phyloP scores from a whole-genome alignment of 805 yeast genomes.

The Starmerella kuoi region DNA sequence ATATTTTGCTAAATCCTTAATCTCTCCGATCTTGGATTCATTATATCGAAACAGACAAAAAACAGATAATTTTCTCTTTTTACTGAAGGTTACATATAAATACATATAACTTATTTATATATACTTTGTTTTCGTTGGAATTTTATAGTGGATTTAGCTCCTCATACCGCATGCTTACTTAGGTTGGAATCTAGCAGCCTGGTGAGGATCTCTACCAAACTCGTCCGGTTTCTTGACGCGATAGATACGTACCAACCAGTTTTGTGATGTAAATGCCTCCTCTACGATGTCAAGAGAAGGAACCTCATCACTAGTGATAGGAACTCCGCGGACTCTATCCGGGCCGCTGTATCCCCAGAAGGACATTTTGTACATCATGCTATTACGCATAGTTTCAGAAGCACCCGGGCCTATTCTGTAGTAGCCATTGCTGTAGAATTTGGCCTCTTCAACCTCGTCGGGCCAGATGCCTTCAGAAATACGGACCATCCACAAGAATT shows the following conservation, averaged over 20 bases:
- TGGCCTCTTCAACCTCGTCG: slow-evolving; percentile 81
- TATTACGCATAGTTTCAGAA: slow-evolving; percentile 71
- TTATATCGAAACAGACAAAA: too few species aligned
- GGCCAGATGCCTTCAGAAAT: slow-evolving; percentile 99
- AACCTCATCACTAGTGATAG: slow-evolving; percentile 39
- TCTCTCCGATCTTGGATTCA: too few species aligned
- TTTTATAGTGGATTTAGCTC: too few species aligned
- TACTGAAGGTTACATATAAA: too few species aligned
- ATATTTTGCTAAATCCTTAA: too few species aligned
- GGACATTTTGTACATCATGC: slow-evolving; percentile 89
- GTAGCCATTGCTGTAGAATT: slow-evolving; percentile 79
- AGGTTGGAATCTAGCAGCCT: slow-evolving; percentile 11
- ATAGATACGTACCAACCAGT: slow-evolving; percentile 92
- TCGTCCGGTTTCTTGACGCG: slow-evolving; percentile 80
- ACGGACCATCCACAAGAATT: slow-evolving; percentile 97
- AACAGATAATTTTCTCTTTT: too few species aligned
- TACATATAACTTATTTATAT: too few species aligned
- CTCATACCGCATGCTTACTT: slow-evolving; percentile 3
- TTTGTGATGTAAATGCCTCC: slow-evolving; percentile 89
- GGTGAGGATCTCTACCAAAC: slow-evolving; percentile 55
- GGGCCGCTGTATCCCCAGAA: slow-evolving; percentile 64
- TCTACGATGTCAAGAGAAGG: slow-evolving; percentile 63
- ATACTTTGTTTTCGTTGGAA: not conserved
- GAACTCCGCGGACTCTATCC: slow-evolving; percentile 85
- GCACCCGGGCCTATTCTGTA: slow-evolving; percentile 77